Evolutionary conservation across 1,284 basidiomycete genomes (phyloP), one percentile per base, ranked within the genome.

Genomic region (Paramarasmius palmivorus): DNA sequence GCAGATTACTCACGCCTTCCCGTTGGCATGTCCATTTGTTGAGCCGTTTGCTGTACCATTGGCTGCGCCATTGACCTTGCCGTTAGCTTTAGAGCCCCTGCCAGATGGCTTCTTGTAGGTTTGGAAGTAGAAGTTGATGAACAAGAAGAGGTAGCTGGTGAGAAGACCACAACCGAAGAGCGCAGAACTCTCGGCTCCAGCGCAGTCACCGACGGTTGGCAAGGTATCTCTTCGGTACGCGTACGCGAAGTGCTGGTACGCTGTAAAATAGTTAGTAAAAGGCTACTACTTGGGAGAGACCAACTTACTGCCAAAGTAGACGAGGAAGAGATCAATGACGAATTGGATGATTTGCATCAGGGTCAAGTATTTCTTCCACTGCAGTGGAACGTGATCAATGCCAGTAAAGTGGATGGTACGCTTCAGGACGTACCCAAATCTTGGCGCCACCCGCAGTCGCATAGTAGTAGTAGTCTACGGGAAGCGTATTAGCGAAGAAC

Each of bases 291-390:
- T 17, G 32, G 48, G 57, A 56, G 57, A 56, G 58, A 61, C 49
- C 51, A 36, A 86, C 93, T 63, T 67, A 93, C 94, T 95, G 66
- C 92, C 94, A 65, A 95, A 96, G 81, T 95, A 98, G 61, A 95
- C 92, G 59, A 90, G 75, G 69, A 83, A 83, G 36, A 98, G 75
- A 74, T 98, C 95, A 64, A 98, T 88, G 60, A 98, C 72, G 68
- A 98, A 98, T 74, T 98, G 95, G 38, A 81, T 83, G 67, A 99
- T 99, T 76, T 99, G 97, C 83, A 97, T 89, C 36, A 84, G 86
- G 46, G 96, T 98, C 60, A 98, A 76, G 72, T 95, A 92, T 74
- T 95, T 94, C 79, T 98, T 98, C 95, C 95, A 98, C 91, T 93
- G 60, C 22, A 56, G 48, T 3, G 47, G 15, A n/a, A 26, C 50